A percentile compares a stretch with the other conserved stretches of the same genome.
Evolutionary conservation across 2,329 filamentous ascomycete genomes (phyloP).

Genomic region (Aspergillus persii): DNA sequence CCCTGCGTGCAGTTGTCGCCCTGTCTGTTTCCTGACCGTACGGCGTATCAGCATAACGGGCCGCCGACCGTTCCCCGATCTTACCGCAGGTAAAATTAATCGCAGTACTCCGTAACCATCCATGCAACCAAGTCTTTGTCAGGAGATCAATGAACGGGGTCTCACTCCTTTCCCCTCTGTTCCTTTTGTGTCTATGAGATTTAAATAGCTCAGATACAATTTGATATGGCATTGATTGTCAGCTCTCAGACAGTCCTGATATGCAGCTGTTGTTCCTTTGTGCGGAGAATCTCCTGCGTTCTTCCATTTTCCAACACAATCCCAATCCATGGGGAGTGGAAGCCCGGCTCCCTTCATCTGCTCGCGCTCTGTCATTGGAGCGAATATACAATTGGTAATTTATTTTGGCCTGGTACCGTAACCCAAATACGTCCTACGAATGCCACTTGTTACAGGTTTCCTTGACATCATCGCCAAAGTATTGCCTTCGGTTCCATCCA

Average conservation of each 20-base stretch:
- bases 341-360: neutral
- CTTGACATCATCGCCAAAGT: neutral
- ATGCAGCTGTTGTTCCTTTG: neutral
- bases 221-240: too few species aligned
- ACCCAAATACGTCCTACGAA: neutral
- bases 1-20: neutral
- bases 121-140: too few species aligned
- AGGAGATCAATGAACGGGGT: too few species aligned
- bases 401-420: neutral
- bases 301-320: neutral
- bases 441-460: too few species aligned
- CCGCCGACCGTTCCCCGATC: neutral
- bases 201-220: too few species aligned
- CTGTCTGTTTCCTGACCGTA: neutral
- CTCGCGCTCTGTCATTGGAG: conserved; percentile 6
- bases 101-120: too few species aligned
- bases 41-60: neutral
- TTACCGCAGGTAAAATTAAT: too few species aligned
- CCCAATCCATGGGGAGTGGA: too few species aligned
- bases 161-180: neutral
- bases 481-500: too few species aligned
- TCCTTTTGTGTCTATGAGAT: neutral
- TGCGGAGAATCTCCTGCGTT: neutral
- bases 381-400: conserved; percentile 8
- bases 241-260: too few species aligned